phyloP scores from a whole-genome alignment of 164 flowering plant genomes.

The Annona squamosa region DNA sequence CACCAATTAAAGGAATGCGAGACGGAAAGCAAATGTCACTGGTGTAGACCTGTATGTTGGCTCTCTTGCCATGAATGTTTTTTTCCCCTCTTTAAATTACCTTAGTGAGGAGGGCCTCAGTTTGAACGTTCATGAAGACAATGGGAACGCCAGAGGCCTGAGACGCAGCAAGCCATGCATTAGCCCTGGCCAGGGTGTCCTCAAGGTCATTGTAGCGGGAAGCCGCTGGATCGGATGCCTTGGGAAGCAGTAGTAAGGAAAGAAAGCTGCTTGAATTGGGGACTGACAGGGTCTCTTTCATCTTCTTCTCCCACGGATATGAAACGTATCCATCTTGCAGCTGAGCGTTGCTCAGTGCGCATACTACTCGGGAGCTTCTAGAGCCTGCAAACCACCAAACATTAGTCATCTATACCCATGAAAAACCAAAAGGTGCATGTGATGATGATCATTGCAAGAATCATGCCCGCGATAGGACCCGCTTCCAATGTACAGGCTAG shows the following conservation, averaged over 20 bases:
- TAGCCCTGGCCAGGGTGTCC: conserved; percentile 84
- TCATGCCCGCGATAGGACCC: too few species aligned
- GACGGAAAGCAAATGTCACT: neutral
- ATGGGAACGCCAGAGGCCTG: conserved; percentile 81
- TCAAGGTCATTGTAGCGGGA: conserved; percentile 78
- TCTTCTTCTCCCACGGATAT: conserved; percentile 80
- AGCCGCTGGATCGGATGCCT: conserved; percentile 49
- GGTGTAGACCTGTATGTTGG: neutral
- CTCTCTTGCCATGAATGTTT: neutral
- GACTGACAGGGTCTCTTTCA: conserved; percentile 55
- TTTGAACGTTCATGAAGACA: conserved; percentile 77
- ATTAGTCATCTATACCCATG: too few species aligned
- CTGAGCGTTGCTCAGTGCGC: conserved; percentile 49
- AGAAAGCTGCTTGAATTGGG: conserved; percentile 79
- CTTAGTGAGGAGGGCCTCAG: conserved; percentile 96
- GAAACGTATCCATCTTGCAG: conserved; percentile 85
- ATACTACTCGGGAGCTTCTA: conserved; percentile 57
- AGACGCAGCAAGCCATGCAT: conserved; percentile 80
- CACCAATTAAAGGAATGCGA: neutral
- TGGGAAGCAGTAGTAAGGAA: conserved; percentile 79
- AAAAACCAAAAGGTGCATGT: too few species aligned
- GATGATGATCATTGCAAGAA: too few species aligned
- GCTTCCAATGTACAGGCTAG: too few species aligned
- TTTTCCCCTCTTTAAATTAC: conserved; percentile 21
- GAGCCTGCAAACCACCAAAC: conserved; percentile 42